phyloP scores from a whole-genome alignment of 805 yeast genomes.

The Vanderwaltozyma tropicalis region DNA sequence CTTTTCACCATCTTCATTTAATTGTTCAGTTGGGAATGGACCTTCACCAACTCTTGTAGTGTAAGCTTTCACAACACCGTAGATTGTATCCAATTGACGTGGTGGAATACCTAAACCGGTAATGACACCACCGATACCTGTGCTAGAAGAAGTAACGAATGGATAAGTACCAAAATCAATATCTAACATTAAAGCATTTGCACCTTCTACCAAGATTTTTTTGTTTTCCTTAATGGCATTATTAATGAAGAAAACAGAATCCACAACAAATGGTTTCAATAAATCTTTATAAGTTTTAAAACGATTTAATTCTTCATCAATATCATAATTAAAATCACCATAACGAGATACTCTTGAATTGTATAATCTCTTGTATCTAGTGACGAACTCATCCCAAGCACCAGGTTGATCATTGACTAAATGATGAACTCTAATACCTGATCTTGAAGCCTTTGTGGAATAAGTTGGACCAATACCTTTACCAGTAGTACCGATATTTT shows the following conservation, averaged over 20 bases:
- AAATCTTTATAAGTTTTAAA: conserved; percentile 65
- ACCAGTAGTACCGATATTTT: conserved; percentile 96
- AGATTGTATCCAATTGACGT: conserved; percentile 60
- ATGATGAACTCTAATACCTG: conserved; percentile 95
- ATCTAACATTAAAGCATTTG: conserved; percentile 95
- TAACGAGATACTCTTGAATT: conserved; percentile 80
- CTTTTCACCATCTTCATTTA: conserved; percentile 75
- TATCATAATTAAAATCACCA: conserved; percentile 84
- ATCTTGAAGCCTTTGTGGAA: conserved; percentile 91
- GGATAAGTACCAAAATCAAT: conserved; percentile 98
- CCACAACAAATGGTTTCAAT: conserved; percentile 86
- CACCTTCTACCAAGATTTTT: conserved; percentile 92
- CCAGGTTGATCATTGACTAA: conserved; percentile 80
- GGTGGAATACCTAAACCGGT: conserved; percentile 98
- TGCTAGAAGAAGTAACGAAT: conserved; percentile 87
- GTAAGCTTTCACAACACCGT: conserved; percentile 97
- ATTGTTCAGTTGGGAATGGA: conserved; percentile 97
- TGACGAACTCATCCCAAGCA: conserved; percentile 86
- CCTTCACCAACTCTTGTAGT: conserved; percentile 99
- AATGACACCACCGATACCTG: conserved; percentile 95
- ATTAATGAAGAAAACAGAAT: conserved; percentile 78
- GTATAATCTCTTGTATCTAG: conserved; percentile 64
- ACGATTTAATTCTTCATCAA: conserved; percentile 65
- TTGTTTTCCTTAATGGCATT: conserved; percentile 65
- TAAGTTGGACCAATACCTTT: conserved; percentile 99